phyloP scores from a whole-genome alignment of 2,329 filamentous ascomycete species.

The Colletotrichum somersetense region DNA sequence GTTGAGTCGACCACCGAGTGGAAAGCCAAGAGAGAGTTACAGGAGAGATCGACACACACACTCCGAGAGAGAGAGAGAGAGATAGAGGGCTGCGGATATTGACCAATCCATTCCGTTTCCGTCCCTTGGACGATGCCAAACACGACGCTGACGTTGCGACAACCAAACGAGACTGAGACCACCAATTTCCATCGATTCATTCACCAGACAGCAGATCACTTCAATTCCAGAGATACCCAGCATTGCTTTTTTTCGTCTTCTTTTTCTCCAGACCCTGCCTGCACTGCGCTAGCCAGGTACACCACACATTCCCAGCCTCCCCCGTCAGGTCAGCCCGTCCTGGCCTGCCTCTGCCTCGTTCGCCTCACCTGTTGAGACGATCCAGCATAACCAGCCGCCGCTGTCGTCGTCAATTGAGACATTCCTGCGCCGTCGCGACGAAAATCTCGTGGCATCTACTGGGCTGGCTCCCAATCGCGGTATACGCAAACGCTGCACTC shows the following conservation, averaged over 20 bases:
- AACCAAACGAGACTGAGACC: neutral
- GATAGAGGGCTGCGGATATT: neutral
- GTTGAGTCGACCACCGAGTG: neutral
- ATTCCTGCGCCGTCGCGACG: slow-evolving; percentile 31
- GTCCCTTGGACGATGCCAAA: neutral
- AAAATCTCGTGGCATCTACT: slow-evolving; percentile 3
- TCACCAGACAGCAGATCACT: neutral
- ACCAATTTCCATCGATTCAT: neutral
- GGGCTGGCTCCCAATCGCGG: slow-evolving; percentile 2
- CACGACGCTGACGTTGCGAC: slow-evolving; percentile 1
- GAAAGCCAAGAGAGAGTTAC: neutral
- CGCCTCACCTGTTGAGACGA: slow-evolving; percentile 23
- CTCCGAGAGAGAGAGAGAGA: neutral
- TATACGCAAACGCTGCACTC: neutral
- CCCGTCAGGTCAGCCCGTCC: slow-evolving; percentile 9
- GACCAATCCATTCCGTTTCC: neutral
- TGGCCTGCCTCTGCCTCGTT: neutral
- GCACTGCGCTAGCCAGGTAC: neutral
- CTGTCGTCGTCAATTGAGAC: slow-evolving; percentile 26
- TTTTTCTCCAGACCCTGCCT: neutral
- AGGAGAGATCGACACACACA: neutral
- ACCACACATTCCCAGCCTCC: slow-evolving; percentile 13
- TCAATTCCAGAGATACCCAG: slow-evolving; percentile 35
- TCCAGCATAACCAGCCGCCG: slow-evolving; percentile 16
- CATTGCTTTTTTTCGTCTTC: slow-evolving; percentile 11